These are phyloP conservation scores for Suillus alpinus DNA, from an alignment of 768 basidiomycete species.

Conservation along the genomic window DNA sequence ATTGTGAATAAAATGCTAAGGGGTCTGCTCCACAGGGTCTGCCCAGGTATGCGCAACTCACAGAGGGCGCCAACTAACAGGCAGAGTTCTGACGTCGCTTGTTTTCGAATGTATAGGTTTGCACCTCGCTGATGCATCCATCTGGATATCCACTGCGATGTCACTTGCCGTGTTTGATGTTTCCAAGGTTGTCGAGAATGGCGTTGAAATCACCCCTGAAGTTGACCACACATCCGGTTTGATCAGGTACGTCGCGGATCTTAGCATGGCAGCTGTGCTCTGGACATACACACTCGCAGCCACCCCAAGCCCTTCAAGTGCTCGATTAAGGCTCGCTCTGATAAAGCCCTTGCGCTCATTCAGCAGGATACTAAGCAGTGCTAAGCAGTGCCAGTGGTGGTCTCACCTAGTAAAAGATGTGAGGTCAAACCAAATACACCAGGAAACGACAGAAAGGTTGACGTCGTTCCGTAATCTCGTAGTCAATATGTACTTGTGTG, in stretches of 20 bases:
- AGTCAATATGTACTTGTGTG: not conserved
- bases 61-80: not conserved
- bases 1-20: not conserved
- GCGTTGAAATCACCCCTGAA: conserved; percentile 41
- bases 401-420: not conserved
- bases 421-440: too few relatives aligned
- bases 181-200: conserved; percentile 38
- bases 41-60: conserved; percentile 13
- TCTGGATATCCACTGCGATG: conserved; percentile 28
- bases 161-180: conserved; percentile 48
- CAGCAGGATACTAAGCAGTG: conserved; percentile 38
- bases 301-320: conserved; percentile 68
- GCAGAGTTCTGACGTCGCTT: not conserved
- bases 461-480: not conserved
- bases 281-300: conserved; percentile 25
- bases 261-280: not conserved
- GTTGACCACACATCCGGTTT: conserved; percentile 41
- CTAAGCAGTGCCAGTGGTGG: not conserved
- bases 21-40: conserved; percentile 7
- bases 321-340: conserved; percentile 55
- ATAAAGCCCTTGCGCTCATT: conserved; percentile 51
- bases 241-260: conserved; percentile 36
- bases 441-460: not conserved
- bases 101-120: conserved; percentile 15
- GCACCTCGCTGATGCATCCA: conserved; percentile 25